phyloP scores from a whole-genome alignment of 768 basidiomycete species.

The Lactarius quietus region DNA sequence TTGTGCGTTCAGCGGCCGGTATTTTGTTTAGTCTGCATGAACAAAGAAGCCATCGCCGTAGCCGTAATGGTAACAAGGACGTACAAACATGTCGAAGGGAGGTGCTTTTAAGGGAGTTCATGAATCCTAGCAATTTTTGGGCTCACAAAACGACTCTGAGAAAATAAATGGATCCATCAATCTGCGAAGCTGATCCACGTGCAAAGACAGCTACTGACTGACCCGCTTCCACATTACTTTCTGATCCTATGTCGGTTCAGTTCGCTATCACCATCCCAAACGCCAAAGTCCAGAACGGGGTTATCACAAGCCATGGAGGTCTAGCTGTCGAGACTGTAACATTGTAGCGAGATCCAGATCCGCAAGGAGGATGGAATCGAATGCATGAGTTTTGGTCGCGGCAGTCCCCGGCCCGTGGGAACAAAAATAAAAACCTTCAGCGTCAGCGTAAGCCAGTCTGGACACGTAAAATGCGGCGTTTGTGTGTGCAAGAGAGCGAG shows the following conservation, averaged over 20 bases:
- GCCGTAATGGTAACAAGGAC: neutral
- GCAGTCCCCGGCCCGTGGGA: neutral
- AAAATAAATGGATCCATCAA: neutral
- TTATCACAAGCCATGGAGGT: neutral
- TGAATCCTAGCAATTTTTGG: neutral
- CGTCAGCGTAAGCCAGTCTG: neutral
- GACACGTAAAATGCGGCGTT: slow-evolving; percentile 1
- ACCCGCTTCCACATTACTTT: neutral
- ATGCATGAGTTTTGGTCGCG: neutral
- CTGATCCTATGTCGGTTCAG: neutral
- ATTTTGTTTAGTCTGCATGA: neutral
- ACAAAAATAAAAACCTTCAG: neutral
- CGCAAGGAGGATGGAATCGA: no score
- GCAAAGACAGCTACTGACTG: neutral
- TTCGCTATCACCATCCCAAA: neutral
- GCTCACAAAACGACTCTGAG: neutral
- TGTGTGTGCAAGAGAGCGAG: neutral
- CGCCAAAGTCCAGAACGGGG: neutral
- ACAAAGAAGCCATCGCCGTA: neutral
- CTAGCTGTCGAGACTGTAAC: neutral
- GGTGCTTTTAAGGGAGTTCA: neutral
- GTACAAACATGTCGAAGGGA: neutral
- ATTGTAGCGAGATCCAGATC: neutral
- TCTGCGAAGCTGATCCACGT: neutral
- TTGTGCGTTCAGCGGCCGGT: neutral